Evolutionary conservation across 306 rosid genomes (phyloP), one percentile per base, ranked within the genome.

Genomic region (Corylus americana): DNA sequence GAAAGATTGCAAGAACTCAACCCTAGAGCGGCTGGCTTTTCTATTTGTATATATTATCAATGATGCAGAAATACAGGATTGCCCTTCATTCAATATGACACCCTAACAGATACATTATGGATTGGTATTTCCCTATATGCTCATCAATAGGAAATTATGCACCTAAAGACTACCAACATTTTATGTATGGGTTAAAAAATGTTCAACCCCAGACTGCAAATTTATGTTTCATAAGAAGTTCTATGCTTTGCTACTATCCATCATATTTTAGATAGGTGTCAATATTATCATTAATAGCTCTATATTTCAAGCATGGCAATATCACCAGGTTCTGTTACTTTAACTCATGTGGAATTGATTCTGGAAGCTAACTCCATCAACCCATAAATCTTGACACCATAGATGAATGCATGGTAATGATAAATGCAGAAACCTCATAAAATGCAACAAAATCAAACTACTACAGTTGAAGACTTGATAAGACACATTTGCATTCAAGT

Each of bases 401-500:
- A 11, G 47, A 74, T 50, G 78, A 74, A 58, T 69, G 55, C 25
- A 35, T 25, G 62, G 67, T 61, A 78, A 77, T 55, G 17, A 55
- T 71, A 80, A 54, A 63, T 71, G 68, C 62, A 80, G 78, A 68
- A 77, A 68, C 82, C 91, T 85, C 87, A 94, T 97, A 39, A 97
- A 94, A 63, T 78, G 98, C 98, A 71, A 92, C 97, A 90, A 94
- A 94, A 94, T 71, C 97, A 94, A 73, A 89, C 92, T 64, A 88
- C 92, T 61, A 90, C 93, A 53, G 81, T 82, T 9, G 97, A 92
- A 49, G 97, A 91, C 83, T 85, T 92, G 89, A 92, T 76, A 55
- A 89, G 89, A 57, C 90, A 82, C 45, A 93, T 88, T 83, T 90
- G 97, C 97, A 94, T 92, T 97, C 98, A 92, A 14, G 97, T 92